Conservation (phyloP, 2,329 filamentous ascomycete genomes). For the Colletotrichum sp. region DNA sequence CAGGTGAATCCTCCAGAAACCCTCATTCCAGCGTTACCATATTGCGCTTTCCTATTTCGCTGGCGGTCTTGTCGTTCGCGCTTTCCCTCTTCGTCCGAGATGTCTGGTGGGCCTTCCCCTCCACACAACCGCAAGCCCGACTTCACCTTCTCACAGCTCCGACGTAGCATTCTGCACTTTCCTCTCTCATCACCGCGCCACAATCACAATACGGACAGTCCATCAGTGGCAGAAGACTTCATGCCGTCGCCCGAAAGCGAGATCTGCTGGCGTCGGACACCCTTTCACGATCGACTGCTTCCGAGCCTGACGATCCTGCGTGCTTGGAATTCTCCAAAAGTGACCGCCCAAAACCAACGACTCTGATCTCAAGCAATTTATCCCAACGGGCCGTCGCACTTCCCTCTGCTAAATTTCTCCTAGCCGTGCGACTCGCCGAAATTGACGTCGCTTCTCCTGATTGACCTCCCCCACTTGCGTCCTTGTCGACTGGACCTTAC, state of each 20-base stretch:
- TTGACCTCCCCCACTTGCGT: neutral
- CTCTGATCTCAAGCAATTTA: too few relatives aligned
- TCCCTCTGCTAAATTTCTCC: neutral
- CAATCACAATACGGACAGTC: accelerated
- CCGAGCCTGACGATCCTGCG: neutral
- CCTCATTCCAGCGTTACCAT: neutral
- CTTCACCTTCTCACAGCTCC: neutral
- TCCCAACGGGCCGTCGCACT: too few relatives aligned
- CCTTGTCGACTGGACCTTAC: neutral
- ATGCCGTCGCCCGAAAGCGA: neutral
- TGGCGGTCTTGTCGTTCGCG: neutral
- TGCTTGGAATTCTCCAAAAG: neutral
- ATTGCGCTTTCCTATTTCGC: neutral
- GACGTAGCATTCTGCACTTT: accelerated
- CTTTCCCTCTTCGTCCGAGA: neutral
- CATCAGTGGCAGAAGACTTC: accelerated
- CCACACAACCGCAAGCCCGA: neutral
- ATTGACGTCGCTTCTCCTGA: neutral
- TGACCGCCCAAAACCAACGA: too few relatives aligned
- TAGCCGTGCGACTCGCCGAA: neutral
- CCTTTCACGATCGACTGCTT: neutral
- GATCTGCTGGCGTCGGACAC: too few relatives aligned
- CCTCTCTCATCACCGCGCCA: neutral
- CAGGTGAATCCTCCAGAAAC: neutral
- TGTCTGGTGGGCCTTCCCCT: neutral